phyloP scores from a whole-genome alignment of 495 filamentous ascomycete species.

The Aspergillus diversus region DNA sequence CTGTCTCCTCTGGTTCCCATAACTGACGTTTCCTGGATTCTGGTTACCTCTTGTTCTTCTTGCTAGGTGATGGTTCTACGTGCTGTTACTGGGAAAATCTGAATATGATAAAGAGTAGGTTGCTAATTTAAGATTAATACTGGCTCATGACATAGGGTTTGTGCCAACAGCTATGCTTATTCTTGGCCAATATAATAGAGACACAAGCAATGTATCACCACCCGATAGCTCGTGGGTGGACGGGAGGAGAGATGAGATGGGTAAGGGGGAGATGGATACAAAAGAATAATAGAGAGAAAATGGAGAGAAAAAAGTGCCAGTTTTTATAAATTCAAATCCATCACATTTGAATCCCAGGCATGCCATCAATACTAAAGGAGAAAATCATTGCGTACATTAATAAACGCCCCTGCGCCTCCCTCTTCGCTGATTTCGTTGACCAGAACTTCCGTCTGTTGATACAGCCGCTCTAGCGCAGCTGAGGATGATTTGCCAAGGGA shows the following conservation, averaged over 20 bases:
- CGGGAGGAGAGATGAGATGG: background rate
- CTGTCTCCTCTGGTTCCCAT: too few relatives aligned
- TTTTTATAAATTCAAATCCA: constrained; percentile 14
- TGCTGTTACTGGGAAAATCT: too few relatives aligned
- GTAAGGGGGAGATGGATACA: background rate
- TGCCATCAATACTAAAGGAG: constrained; percentile 39
- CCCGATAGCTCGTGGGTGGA: background rate
- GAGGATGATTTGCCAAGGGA: constrained; percentile 87
- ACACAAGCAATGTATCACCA: background rate
- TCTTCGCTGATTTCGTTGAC: constrained; percentile 80
- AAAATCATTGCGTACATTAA: constrained; percentile 75
- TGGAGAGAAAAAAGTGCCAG: constrained; percentile 9
- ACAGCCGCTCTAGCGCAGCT: constrained; percentile 83
- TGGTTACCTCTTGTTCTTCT: too few relatives aligned
- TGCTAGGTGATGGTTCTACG: too few relatives aligned
- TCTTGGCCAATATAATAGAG: background rate
- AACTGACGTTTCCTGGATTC: too few relatives aligned
- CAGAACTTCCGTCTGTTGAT: constrained; percentile 84
- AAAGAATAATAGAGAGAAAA: constrained; percentile 7
- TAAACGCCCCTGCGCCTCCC: constrained; percentile 84
- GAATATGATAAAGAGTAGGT: too few relatives aligned
- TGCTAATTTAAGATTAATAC: constrained; percentile 1
- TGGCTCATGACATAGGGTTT: background rate
- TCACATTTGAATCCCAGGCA: constrained; percentile 16
- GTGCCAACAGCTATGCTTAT: background rate